Evolutionary conservation across 768 basidiomycete genomes (phyloP).

Genomic region (Lactifluus hygrophoroides): DNA sequence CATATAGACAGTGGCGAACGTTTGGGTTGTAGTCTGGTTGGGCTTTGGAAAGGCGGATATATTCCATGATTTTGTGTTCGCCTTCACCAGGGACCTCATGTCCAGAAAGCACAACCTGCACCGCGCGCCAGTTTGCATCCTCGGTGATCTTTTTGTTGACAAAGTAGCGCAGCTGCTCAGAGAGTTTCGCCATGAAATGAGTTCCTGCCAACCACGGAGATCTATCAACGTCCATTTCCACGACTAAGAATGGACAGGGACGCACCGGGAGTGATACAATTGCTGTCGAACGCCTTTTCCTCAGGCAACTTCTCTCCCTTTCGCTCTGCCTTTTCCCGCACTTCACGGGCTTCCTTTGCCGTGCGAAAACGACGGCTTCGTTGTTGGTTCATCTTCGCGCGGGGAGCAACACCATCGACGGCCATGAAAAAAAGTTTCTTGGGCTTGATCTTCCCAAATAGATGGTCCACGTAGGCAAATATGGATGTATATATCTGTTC

Average conservation of each 20-base stretch:
- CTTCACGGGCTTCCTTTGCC: constrained; percentile 85
- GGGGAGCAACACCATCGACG: constrained; percentile 92
- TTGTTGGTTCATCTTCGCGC: constrained; percentile 99
- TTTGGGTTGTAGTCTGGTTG: constrained; percentile 96
- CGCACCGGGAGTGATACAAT: constrained; percentile 96
- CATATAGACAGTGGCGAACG: constrained; percentile 94
- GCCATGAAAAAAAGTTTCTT: constrained; percentile 99
- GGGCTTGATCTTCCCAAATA: constrained; percentile 96
- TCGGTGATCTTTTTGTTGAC: constrained; percentile 97
- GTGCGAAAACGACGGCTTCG: constrained; percentile 89
- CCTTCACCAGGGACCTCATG: constrained; percentile 99
- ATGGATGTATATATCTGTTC: constrained; percentile 97
- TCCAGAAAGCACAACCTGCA: constrained; percentile 90
- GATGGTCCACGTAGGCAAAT: constrained; percentile 92
- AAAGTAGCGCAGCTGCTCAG: constrained; percentile 89
- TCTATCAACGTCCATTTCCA: neutral
- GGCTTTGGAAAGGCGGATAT: constrained; percentile 88
- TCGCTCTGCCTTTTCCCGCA: constrained; percentile 74
- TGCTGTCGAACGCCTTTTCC: constrained; percentile 95
- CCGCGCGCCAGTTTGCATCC: constrained; percentile 89
- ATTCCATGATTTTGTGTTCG: constrained; percentile 99
- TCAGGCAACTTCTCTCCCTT: constrained; percentile 89
- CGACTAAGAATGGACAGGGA: neutral
- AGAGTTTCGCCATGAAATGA: constrained; percentile 90
- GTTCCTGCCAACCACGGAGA: constrained; percentile 48